Evolutionary conservation across 768 basidiomycete genomes (phyloP), one percentile per base, ranked within the genome.

Genomic region (Artomyces pyxidatus): DNA sequence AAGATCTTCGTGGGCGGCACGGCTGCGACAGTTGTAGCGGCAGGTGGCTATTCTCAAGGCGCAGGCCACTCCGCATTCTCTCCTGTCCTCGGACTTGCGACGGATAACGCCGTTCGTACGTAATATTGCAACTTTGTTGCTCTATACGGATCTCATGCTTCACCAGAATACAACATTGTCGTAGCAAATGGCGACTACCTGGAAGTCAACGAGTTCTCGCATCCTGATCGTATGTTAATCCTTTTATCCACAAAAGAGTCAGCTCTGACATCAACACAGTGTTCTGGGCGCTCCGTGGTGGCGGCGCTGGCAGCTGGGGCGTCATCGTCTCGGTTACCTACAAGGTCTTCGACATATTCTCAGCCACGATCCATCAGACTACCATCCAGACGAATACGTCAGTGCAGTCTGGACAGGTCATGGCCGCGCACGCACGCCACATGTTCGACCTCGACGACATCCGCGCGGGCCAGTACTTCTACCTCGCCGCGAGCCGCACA

Each of bases 281-380:
- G 32, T 35, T 35, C 32, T 35, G 32, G 32, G 32, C 32, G 17
- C 32, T 35, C 19, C 52, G 57, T 3, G 57, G 57, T 12, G 55
- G 48, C 3, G 52, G 54, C 4, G 52, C 47, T 10, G 69, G 69
- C 11, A 65, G 61, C 30, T 71, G 66, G 68, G 69, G 68, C 17
- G 61, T 70, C 19, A 62, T 70, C 30, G 55, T 68, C 23, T 63
- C 65, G 17, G 64, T 65, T 0, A 70, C 68, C 6, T 56, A 69
- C 58, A 59, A 57, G 22, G 65, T 66, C 0, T 66, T 55, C 59
- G 65, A 68, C 4, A 65, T 61, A 23, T 69, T 70, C 53, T 57
- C 62, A 22, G 59, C 43, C 7, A 57, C 64, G n/a, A 11, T 58
- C 14, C 60, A 61, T 25, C 26, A 42, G 12, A 43, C 60, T 9